Evolutionary conservation across 73 alveolate genomes (phyloP).

Genomic region (Tetrahymena elliotti): DNA sequence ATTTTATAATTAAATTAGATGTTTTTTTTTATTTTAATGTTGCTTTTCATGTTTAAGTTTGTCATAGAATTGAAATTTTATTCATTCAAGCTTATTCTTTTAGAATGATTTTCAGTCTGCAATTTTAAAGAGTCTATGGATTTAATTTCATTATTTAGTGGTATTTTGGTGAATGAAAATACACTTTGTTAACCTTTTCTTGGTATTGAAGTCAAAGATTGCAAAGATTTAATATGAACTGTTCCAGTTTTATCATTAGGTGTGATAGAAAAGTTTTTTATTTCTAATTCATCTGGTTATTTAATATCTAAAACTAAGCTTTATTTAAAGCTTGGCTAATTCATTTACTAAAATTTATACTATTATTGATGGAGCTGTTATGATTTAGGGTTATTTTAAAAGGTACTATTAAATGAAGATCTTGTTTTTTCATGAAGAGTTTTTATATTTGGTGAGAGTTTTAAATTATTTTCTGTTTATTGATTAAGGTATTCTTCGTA

Average conservation of each 20-base stretch:
- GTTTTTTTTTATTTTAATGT: neutral
- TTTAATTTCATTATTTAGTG: neutral
- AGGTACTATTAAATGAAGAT: neutral
- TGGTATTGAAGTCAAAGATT: neutral
- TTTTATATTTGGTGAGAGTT: neutral
- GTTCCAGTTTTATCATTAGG: neutral
- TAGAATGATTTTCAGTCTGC: neutral
- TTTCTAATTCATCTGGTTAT: neutral
- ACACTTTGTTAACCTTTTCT: neutral
- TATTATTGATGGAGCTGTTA: neutral
- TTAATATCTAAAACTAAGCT: neutral
- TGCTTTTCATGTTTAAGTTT: neutral
- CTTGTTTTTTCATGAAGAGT: neutral
- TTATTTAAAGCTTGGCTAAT: neutral
- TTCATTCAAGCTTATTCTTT: neutral
- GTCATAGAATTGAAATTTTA: neutral
- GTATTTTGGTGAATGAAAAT: neutral
- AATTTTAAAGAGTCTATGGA: neutral
- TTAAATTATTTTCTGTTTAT: neutral
- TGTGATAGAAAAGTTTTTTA: neutral
- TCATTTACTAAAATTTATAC: neutral
- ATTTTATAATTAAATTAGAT: too few relatives aligned
- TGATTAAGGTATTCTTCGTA: neutral
- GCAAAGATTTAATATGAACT: neutral
- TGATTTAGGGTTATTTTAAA: neutral